Evolutionary conservation across 2,329 filamentous ascomycete species (phyloP).

Genomic region (Thielaviopsis ethacetica): DNA sequence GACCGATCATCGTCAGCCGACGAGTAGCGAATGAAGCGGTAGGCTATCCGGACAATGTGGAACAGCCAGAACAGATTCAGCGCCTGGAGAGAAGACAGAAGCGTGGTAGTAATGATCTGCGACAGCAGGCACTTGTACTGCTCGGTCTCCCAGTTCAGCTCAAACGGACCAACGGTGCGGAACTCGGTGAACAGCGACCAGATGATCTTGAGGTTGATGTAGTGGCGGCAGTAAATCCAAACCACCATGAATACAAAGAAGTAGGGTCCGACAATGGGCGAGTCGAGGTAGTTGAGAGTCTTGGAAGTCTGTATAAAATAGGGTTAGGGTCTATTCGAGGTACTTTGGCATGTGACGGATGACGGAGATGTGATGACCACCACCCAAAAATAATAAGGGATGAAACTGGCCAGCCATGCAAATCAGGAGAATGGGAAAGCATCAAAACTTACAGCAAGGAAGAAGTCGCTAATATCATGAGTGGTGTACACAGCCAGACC

Average conservation of each 20-base stretch:
- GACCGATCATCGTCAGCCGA: conserved; percentile 55
- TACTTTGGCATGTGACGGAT: conserved; percentile 9
- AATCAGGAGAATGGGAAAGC: background rate
- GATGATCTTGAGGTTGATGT: conserved; percentile 63
- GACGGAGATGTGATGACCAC: background rate
- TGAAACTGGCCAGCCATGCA: background rate
- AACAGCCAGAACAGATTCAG: conserved; percentile 74
- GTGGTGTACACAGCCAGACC: conserved; percentile 87
- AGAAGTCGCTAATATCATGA: conserved; percentile 89
- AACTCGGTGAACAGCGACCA: conserved; percentile 62
- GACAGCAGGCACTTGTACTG: conserved; percentile 63
- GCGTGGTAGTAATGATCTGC: conserved; percentile 47
- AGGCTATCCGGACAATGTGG: conserved; percentile 59
- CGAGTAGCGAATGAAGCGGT: conserved; percentile 47
- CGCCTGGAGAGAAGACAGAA: conserved; percentile 53
- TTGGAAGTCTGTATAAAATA: conserved; percentile 54
- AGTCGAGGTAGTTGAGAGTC: conserved; percentile 78
- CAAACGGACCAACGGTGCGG: conserved; percentile 55
- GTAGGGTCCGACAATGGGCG: conserved; percentile 62
- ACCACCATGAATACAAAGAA: conserved; percentile 66
- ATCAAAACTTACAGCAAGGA: conserved; percentile 58
- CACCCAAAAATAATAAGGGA: no score
- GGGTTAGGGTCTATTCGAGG: background rate
- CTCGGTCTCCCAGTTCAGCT: conserved; percentile 57
- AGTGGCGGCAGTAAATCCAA: conserved; percentile 86